A percentile compares a stretch with the other conserved stretches of the same genome.
Conservation (phyloP, 2,329 filamentous ascomycete species). For the Didymella arachidicola region DNA sequence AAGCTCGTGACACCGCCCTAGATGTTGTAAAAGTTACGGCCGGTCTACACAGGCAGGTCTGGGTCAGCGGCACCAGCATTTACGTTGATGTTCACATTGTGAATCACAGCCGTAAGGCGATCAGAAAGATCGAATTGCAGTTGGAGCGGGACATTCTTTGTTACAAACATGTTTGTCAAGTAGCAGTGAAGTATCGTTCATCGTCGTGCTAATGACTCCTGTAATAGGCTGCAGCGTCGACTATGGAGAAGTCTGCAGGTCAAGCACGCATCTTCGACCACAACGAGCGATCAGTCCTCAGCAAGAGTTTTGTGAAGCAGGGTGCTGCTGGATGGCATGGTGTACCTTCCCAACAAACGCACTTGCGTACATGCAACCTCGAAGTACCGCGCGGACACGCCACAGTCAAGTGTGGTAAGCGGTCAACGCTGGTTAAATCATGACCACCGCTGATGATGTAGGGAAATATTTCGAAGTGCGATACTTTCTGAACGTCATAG, state of each 20-base stretch:
- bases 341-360: slow-evolving; percentile 55
- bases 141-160: slow-evolving; percentile 60
- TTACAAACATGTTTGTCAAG: slow-evolving; percentile 57
- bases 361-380: slow-evolving; percentile 59
- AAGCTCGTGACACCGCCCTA: slow-evolving; percentile 50
- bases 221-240: slow-evolving; percentile 57
- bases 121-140: slow-evolving; percentile 61
- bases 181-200: neutral
- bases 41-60: slow-evolving; percentile 64
- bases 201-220: slow-evolving; percentile 29
- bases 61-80: slow-evolving; percentile 64
- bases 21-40: slow-evolving; percentile 60
- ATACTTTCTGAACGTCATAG: slow-evolving; percentile 62
- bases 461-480: slow-evolving; percentile 65
- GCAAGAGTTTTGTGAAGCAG: slow-evolving; percentile 54
- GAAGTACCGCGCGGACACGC: slow-evolving; percentile 60
- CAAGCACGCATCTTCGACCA: slow-evolving; percentile 62
- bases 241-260: slow-evolving; percentile 57
- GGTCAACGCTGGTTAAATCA: slow-evolving; percentile 3
- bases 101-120: slow-evolving; percentile 59
- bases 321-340: slow-evolving; percentile 58
- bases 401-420: slow-evolving; percentile 59
- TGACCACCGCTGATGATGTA: slow-evolving; percentile 24
- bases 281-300: slow-evolving; percentile 59
- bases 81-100: slow-evolving; percentile 63